These are phyloP conservation scores for Thraustotheca clavata DNA, from an alignment of 352 stramenopile genomes.

Conservation along the genomic window DNA sequence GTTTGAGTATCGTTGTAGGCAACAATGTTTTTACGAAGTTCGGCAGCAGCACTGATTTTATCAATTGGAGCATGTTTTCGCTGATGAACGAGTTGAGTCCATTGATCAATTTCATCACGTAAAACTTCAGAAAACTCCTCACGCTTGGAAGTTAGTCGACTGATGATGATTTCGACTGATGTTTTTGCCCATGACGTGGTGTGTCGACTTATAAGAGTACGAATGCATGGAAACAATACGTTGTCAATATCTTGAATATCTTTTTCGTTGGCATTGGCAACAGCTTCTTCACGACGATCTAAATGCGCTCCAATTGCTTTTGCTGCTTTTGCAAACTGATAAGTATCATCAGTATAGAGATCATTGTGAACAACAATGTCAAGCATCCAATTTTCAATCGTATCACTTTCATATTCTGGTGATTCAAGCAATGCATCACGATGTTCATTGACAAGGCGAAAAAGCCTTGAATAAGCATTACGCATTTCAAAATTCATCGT, in stretches of 20 bases:
- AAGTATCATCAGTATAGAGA: slow-evolving; percentile 76
- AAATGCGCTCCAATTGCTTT: slow-evolving; percentile 52
- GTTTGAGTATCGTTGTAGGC: slow-evolving; percentile 34
- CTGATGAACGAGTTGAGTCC: slow-evolving; percentile 51
- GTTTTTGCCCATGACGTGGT: slow-evolving; percentile 44
- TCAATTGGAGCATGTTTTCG: slow-evolving; percentile 32
- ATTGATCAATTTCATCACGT: slow-evolving; percentile 48
- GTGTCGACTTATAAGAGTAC: slow-evolving; percentile 47
- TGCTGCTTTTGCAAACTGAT: slow-evolving; percentile 59
- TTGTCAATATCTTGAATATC: neutral
- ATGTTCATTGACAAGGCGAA: slow-evolving; percentile 36
- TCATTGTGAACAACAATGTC: slow-evolving; percentile 48
- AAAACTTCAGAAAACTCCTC: slow-evolving; percentile 40
- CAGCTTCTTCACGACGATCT: slow-evolving; percentile 25
- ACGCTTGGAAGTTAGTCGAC: slow-evolving; percentile 41
- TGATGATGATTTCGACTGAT: slow-evolving; percentile 48
- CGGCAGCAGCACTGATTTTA: slow-evolving; percentile 36
- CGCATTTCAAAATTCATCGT: neutral
- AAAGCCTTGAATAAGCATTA: slow-evolving; percentile 41
- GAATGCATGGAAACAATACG: slow-evolving; percentile 53
- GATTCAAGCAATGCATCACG: slow-evolving; percentile 25
- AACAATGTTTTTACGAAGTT: slow-evolving; percentile 62
- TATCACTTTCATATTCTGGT: slow-evolving; percentile 1
- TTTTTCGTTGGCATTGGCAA: neutral
- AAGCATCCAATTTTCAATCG: slow-evolving; percentile 41